phyloP scores from a whole-genome alignment of 2,329 filamentous ascomycete species.

The Scedosporium aurantiacum region DNA sequence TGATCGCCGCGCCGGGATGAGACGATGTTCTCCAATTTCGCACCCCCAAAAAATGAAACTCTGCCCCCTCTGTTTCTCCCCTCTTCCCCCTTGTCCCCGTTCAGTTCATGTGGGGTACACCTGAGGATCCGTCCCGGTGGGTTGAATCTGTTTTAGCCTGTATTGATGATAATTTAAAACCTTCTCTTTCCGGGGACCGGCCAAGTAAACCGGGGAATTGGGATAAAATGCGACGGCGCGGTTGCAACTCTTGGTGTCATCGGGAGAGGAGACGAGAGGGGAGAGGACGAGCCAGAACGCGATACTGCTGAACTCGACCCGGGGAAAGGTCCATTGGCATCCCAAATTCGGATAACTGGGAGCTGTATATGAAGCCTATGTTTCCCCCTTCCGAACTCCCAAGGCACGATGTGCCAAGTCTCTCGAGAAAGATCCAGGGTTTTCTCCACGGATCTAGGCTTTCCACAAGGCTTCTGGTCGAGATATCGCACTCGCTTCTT shows the following conservation, averaged over 20 bases:
- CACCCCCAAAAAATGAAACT: background rate
- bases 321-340: too few relatives aligned
- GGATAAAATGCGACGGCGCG: slow-evolving; percentile 1
- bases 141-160: background rate
- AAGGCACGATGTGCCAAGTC: too few relatives aligned
- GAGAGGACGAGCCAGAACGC: background rate
- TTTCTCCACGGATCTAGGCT: too few relatives aligned
- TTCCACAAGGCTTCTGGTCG: too few relatives aligned
- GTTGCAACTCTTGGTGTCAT: background rate
- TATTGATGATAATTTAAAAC: background rate
- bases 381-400: too few relatives aligned
- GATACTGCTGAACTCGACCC: background rate
- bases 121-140: background rate
- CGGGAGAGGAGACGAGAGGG: background rate
- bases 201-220: background rate
- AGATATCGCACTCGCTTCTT: too few relatives aligned
- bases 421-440: too few relatives aligned
- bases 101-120: background rate
- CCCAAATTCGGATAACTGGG: too few relatives aligned
- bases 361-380: too few relatives aligned
- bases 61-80: background rate
- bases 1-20: background rate
- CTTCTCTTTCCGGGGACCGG: background rate
- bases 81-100: background rate
- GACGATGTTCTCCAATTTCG: background rate